Conservation (phyloP, 2,329 filamentous ascomycete genomes). For the Geosmithia flava region DNA sequence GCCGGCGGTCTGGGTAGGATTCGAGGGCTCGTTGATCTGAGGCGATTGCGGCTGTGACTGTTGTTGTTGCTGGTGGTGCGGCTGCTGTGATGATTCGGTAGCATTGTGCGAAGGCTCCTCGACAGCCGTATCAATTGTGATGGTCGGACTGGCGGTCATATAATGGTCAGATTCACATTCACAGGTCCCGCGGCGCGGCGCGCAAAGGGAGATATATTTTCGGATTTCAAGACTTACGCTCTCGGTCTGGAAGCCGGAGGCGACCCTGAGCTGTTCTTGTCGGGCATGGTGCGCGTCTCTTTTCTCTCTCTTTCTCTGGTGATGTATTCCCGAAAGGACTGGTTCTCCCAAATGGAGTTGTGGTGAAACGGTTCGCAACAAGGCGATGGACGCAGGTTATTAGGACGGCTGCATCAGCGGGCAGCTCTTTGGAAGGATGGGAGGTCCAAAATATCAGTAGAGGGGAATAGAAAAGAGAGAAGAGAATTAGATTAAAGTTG, state of each 20-base stretch:
- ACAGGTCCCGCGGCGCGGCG: not conserved
- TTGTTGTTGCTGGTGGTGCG: too few species aligned
- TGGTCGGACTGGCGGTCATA: conserved; percentile 29
- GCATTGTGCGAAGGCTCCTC: conserved; percentile 4
- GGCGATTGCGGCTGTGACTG: conserved; percentile 8
- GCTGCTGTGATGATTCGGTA: not conserved
- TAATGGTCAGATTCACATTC: not conserved
- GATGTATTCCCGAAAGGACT: not conserved
- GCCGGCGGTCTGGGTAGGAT: not conserved
- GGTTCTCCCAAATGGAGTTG: not conserved
- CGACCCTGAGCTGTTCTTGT: not conserved
- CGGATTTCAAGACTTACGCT: not conserved
- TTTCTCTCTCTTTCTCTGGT: too few species aligned
- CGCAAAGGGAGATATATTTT: not conserved
- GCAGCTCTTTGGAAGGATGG: not conserved
- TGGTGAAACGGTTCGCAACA: not conserved
- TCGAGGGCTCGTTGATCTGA: not conserved
- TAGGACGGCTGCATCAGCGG: not conserved
- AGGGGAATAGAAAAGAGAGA: not conserved
- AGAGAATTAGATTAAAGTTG: not conserved
- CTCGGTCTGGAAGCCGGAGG: not conserved
- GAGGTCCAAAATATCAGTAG: not conserved
- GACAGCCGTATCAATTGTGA: conserved; percentile 41
- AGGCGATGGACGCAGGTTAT: not conserved
- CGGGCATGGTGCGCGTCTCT: not conserved